phyloP scores from a whole-genome alignment of 1,139 yeast species.

The Diutina pseudorugosa region DNA sequence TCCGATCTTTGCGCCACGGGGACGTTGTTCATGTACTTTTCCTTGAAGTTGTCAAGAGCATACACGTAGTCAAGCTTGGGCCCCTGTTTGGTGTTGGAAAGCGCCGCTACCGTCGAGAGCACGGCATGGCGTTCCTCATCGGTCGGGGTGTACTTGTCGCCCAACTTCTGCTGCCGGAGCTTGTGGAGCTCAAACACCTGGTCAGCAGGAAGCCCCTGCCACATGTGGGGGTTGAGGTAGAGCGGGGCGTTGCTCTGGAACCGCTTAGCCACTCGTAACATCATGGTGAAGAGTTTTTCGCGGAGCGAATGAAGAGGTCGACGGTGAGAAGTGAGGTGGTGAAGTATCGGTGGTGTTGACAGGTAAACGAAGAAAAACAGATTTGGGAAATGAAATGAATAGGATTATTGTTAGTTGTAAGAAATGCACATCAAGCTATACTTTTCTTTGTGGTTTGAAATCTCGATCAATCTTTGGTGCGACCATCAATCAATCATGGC shows the following conservation, averaged over 20 bases:
- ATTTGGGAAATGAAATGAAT: too few species aligned
- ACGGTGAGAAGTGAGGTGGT: background rate
- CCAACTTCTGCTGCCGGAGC: slow-evolving; percentile 43
- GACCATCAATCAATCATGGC: too few species aligned
- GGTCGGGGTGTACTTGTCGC: slow-evolving; percentile 44
- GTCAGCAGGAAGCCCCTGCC: slow-evolving; percentile 60
- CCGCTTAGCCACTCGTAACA: slow-evolving; percentile 1
- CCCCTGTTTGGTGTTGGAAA: slow-evolving; percentile 16
- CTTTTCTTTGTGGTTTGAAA: too few species aligned
- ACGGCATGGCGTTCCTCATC: slow-evolving; percentile 36
- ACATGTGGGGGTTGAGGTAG: slow-evolving; percentile 46
- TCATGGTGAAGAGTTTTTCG: background rate
- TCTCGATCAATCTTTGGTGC: too few species aligned
- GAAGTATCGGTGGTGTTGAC: background rate
- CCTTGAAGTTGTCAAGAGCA: slow-evolving; percentile 35
- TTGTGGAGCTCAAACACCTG: slow-evolving; percentile 48
- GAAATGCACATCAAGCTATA: too few species aligned
- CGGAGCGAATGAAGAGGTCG: background rate
- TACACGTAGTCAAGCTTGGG: slow-evolving; percentile 33
- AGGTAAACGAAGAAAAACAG: background rate
- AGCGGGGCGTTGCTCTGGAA: slow-evolving; percentile 13
- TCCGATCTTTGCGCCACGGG: slow-evolving; percentile 26
- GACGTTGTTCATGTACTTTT: slow-evolving; percentile 32
- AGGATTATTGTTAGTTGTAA: too few species aligned
- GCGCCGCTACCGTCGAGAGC: slow-evolving; percentile 24